Conservation (phyloP, 805 yeast species). For the Saturnispora silvae region DNA sequence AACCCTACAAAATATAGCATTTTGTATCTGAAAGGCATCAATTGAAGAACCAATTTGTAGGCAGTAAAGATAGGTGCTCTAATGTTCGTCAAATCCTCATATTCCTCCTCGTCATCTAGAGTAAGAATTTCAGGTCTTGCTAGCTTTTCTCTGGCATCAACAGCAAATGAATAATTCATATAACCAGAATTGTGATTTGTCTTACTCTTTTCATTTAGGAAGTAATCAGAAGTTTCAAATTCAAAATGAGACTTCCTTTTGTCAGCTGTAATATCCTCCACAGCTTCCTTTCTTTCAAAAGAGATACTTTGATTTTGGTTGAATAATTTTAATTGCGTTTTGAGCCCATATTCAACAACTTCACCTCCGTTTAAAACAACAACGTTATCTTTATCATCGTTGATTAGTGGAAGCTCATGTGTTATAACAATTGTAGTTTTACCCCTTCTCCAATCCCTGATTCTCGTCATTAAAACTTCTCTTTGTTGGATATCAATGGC, state of each 20-base stretch:
- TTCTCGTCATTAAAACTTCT: slow-evolving; percentile 33
- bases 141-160: too few relatives aligned
- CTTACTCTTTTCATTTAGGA: background rate
- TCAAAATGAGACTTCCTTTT: slow-evolving; percentile 6
- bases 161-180: too few relatives aligned
- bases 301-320: background rate
- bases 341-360: slow-evolving; percentile 36
- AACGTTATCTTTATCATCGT: slow-evolving; percentile 41
- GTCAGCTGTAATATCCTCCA: too few relatives aligned
- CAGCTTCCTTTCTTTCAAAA: background rate
- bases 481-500: slow-evolving; percentile 59
- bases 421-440: slow-evolving; percentile 75
- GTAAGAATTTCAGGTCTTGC: background rate
- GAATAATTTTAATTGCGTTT: slow-evolving; percentile 15
- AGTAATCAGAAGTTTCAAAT: background rate
- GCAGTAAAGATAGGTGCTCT: slow-evolving; percentile 8
- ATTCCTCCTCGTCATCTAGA: slow-evolving; percentile 9
- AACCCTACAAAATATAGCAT: slow-evolving; percentile 39
- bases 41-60: slow-evolving; percentile 4
- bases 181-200: background rate
- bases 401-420: slow-evolving; percentile 59
- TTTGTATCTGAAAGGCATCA: slow-evolving; percentile 10
- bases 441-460: slow-evolving; percentile 50
- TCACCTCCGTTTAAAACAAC: slow-evolving; percentile 50
- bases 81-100: slow-evolving; percentile 6